These are phyloP conservation scores for Ustilago bromivora DNA, from an alignment of 1,284 basidiomycete species.

Conservation along the genomic window DNA sequence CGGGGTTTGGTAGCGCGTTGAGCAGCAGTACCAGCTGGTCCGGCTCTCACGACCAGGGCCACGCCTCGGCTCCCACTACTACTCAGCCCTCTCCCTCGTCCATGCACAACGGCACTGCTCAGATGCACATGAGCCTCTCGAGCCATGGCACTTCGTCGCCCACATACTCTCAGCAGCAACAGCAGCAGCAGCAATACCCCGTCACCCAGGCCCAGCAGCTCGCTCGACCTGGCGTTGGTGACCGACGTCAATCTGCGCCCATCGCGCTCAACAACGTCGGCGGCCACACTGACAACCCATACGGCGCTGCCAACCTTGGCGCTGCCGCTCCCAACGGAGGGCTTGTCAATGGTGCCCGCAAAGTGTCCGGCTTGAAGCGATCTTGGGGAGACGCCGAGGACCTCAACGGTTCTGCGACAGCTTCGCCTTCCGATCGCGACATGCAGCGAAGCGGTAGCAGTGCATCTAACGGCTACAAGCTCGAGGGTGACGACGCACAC, in stretches of 20 bases:
- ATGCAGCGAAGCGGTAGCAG: slow-evolving; percentile 54
- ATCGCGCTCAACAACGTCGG: slow-evolving; percentile 46
- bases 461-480: slow-evolving; percentile 48
- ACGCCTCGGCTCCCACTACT: slow-evolving; percentile 51
- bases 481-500: slow-evolving; percentile 45
- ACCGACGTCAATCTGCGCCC: slow-evolving; percentile 50
- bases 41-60: slow-evolving; percentile 49
- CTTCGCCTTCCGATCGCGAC: slow-evolving; percentile 49
- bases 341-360: slow-evolving; percentile 44
- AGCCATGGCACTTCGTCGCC: slow-evolving; percentile 51
- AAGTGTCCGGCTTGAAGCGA: slow-evolving; percentile 54
- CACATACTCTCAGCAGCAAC: slow-evolving; percentile 41
- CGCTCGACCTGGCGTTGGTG: slow-evolving; percentile 35
- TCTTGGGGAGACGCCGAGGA: slow-evolving; percentile 52
- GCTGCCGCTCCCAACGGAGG: slow-evolving; percentile 33
- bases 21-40: slow-evolving; percentile 53
- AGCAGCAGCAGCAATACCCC: slow-evolving; percentile 39
- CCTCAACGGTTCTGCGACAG: slow-evolving; percentile 41
- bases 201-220: slow-evolving; percentile 48
- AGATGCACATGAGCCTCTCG: slow-evolving; percentile 54
- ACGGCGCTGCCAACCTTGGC: slow-evolving; percentile 44
- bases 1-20: slow-evolving; percentile 42
- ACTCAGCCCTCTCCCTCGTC: slow-evolving; percentile 51
- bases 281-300: slow-evolving; percentile 43
- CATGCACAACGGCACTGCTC: slow-evolving; percentile 44